phyloP scores from a whole-genome alignment of 192 early-diverging fungal genomes.

The Radiomyces spectabilis region DNA sequence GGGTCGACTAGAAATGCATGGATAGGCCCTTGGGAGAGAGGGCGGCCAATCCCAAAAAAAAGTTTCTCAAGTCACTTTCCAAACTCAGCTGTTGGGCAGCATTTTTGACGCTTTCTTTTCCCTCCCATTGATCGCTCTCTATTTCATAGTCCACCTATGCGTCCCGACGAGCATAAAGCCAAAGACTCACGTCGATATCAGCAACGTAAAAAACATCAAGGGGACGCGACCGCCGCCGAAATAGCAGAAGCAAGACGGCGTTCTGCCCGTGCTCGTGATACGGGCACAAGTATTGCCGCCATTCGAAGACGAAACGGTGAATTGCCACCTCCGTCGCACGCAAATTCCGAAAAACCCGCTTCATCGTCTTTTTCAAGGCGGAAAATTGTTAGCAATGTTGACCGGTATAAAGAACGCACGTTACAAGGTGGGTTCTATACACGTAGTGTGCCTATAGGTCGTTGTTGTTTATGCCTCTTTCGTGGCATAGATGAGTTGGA shows the following conservation, averaged over 20 bases:
- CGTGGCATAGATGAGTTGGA: neutral
- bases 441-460: too few species aligned
- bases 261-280: constrained; percentile 4
- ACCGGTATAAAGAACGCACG: constrained; percentile 20
- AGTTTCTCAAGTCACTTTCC: too few species aligned
- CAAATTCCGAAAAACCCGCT: too few species aligned
- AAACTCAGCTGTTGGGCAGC: too few species aligned
- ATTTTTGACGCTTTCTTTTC: neutral
- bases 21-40: too few species aligned
- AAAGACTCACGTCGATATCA: constrained; percentile 24
- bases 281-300: constrained; percentile 10
- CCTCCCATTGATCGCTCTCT: neutral
- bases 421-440: constrained; percentile 15
- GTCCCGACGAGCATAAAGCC: constrained; percentile 29
- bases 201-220: constrained; percentile 15
- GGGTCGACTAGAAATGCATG: too few species aligned
- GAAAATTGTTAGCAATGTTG: constrained; percentile 14
- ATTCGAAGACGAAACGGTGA: constrained; percentile 26
- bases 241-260: constrained; percentile 7
- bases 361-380: constrained; percentile 8
- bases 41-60: too few species aligned
- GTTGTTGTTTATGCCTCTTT: too few species aligned
- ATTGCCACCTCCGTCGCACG: neutral
- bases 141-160: constrained; percentile 6
- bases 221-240: constrained; percentile 10